Conservation (phyloP, 495 filamentous ascomycete genomes). For the Aspergillus heteromorphus region DNA sequence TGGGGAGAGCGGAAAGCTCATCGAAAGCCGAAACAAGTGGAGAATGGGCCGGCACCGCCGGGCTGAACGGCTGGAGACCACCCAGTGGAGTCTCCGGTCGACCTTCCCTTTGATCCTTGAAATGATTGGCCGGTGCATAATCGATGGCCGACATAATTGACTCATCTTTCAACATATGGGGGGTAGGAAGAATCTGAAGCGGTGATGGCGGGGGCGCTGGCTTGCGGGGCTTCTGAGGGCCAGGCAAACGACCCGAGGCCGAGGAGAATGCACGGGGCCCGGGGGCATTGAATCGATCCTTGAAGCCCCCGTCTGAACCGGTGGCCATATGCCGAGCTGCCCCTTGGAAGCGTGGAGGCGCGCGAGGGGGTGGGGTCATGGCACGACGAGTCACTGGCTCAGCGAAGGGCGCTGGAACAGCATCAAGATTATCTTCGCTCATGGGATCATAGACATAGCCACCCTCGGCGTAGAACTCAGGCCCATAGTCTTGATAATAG, state of each 20-base stretch:
- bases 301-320: conserved; percentile 40
- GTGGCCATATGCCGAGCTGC: conserved; percentile 41
- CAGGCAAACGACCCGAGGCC: conserved; percentile 53
- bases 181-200: conserved; percentile 74
- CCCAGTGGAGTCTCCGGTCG: conserved; percentile 78
- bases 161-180: conserved; percentile 81
- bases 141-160: conserved; percentile 70
- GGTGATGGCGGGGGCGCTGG: conserved; percentile 68
- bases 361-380: conserved; percentile 91
- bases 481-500: conserved; percentile 68
- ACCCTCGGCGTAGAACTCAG: conserved; percentile 52
- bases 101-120: conserved; percentile 62
- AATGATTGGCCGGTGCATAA: conserved; percentile 75
- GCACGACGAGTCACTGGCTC: conserved; percentile 82
- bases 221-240: conserved; percentile 47
- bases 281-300: conserved; percentile 36
- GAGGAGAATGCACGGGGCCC: conserved; percentile 63
- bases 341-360: conserved; percentile 66
- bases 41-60: conserved; percentile 61
- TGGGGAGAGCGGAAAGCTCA: conserved; percentile 78
- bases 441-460: conserved; percentile 67
- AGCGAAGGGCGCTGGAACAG: conserved; percentile 59
- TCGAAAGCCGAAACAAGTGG: conserved; percentile 81
- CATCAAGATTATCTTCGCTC: conserved; percentile 67
- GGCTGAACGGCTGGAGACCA: conserved; percentile 67